Evolutionary conservation across 2,329 filamentous ascomycete genomes (phyloP), one percentile per base, ranked within the genome.

Genomic region (Talaromyces sp.): DNA sequence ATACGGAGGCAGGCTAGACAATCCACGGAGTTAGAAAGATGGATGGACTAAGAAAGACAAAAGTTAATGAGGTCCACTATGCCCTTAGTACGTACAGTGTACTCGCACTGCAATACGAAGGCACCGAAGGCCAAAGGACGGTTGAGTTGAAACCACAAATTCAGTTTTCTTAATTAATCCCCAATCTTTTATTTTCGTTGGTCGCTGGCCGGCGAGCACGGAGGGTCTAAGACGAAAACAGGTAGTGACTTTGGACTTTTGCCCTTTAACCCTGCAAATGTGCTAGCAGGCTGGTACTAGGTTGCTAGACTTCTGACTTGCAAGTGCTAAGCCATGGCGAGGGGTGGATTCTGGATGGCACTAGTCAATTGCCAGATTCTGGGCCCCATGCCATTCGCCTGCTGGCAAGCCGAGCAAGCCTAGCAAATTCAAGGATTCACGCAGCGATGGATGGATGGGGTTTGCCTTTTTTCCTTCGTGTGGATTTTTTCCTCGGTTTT

Each of bases 21-120:
- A 1, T 33, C 22, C 7, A 54, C n/a, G 9, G 48, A 54, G 41
- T 19, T 19, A 9, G 48, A 35, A 35, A 35, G 31, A 54, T 54
- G 50, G 50, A 35, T 54, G 50, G 31, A 35, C 50, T 54, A 22
- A 35, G 31, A 37, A 33, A 11, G 50, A 19, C 24, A 35, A 54
- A 54, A 54, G 50, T 54, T 54, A 35, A 54, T 22, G n/a, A 54
- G 50, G 50, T 37, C 50, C 50, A 54, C 50, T 16, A 27, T 50
- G 24, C 22, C 4, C 41, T 19, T 45, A 47, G 39, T n/a, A 45
- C 10, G 10, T 13, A 16, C 27, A 31, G 27, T 7, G 27, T 31
- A 31, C 27, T 31, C 27, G 27, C 27, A 31, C 8, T 47, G 2
- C 24, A 35, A 54, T 54, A 54, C 50, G 50, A 19, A 52, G 48